A percentile compares a stretch with the other conserved stretches of the same genome.
Conservation (phyloP, 495 filamentous ascomycete genomes). For the Podospora sp. region DNA sequence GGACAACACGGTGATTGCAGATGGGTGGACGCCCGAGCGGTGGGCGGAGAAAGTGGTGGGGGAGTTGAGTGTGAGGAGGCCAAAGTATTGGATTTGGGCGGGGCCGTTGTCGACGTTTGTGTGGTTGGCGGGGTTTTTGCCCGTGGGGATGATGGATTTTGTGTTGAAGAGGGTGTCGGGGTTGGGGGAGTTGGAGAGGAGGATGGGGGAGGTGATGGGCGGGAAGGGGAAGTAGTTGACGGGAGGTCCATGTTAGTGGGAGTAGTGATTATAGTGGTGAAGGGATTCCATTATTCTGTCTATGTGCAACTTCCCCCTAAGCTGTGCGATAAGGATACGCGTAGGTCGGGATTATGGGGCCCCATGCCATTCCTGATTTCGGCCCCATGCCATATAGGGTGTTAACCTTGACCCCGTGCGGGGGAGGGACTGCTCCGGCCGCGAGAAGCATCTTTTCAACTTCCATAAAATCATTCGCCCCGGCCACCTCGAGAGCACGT, state of each 20-base stretch:
- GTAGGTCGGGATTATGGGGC: no score
- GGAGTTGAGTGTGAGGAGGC: constrained; percentile 30
- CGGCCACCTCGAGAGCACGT: no score
- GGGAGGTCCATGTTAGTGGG: not conserved
- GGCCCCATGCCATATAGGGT: no score
- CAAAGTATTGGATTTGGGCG: constrained; percentile 34
- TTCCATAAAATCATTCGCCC: no score
- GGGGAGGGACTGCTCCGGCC: no score
- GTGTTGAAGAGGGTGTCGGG: constrained; percentile 34
- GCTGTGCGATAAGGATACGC: no score
- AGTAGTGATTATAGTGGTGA: no score
- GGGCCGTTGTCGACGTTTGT: constrained; percentile 27
- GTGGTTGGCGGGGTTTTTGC: constrained; percentile 33
- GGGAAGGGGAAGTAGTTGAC: not conserved
- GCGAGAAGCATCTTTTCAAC: no score
- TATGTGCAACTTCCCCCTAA: no score
- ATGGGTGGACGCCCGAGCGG: constrained; percentile 22
- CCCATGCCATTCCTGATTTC: no score
- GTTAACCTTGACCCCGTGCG: no score
- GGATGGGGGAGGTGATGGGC: constrained; percentile 13
- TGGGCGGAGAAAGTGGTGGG: constrained; percentile 34
- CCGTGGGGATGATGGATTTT: constrained; percentile 36
- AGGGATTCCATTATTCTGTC: no score
- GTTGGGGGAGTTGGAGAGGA: constrained; percentile 33
- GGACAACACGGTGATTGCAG: constrained; percentile 33